phyloP scores from a whole-genome alignment of 139 green algal species.

The Micractinium conductrix region DNA sequence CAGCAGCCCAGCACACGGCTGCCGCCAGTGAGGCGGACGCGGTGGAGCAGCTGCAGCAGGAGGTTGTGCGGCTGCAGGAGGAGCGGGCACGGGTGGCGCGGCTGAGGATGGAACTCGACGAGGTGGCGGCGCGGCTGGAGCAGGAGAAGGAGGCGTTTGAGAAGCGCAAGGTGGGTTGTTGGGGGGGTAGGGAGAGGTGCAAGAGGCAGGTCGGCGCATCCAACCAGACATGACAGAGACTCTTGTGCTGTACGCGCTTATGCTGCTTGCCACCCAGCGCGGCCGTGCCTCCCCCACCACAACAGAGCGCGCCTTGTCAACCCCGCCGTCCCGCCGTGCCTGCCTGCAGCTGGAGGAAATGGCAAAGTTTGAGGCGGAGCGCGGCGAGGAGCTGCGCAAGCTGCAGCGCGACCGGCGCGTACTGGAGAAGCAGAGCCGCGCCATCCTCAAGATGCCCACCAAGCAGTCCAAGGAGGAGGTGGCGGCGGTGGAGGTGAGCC shows the following conservation, averaged over 20 bases:
- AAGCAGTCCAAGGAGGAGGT: slow-evolving; percentile 80
- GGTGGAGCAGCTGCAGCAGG: slow-evolving; percentile 40
- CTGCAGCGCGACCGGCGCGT: slow-evolving; percentile 72
- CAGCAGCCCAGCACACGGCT: not conserved
- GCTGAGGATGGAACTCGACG: slow-evolving; percentile 71
- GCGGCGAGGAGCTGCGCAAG: slow-evolving; percentile 52
- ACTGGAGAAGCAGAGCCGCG: slow-evolving; percentile 78
- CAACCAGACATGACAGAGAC: too few species aligned
- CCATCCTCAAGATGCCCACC: slow-evolving; percentile 76
- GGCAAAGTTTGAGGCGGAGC: slow-evolving; percentile 49
- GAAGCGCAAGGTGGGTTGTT: slow-evolving; percentile 58
- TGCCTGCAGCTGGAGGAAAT: not conserved
- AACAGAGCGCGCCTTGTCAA: too few species aligned
- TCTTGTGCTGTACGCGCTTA: too few species aligned
- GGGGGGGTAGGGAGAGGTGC: too few species aligned
- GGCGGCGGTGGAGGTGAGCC: slow-evolving; percentile 38
- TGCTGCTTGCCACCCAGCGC: too few species aligned
- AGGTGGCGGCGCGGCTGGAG: slow-evolving; percentile 59
- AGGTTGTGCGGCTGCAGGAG: slow-evolving; percentile 25
- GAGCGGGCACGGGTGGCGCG: slow-evolving; percentile 52
- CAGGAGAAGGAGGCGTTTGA: slow-evolving; percentile 69
- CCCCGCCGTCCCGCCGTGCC: not conserved
- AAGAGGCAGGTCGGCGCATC: too few species aligned
- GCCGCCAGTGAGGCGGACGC: not conserved
- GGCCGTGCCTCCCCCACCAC: too few species aligned